These are phyloP conservation scores for Plantago coronopus DNA, from an alignment of 305 asterid genomes.

Conservation along the genomic window DNA sequence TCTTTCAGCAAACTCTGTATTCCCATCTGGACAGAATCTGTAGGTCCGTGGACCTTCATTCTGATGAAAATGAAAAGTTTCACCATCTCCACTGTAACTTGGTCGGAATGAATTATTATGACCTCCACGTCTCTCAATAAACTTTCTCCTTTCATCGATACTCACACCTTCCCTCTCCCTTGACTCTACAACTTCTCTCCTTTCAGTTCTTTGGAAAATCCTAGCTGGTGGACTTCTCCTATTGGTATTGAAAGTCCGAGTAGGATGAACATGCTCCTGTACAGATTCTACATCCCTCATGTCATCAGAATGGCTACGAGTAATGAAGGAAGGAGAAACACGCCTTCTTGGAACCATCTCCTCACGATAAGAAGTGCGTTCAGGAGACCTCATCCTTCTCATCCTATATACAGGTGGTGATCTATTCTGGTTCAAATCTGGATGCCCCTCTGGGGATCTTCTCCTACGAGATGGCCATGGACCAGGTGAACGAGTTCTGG, in stretches of 20 bases:
- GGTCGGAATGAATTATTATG: conserved; percentile 50
- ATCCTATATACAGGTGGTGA: conserved; percentile 54
- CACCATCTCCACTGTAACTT: conserved; percentile 41
- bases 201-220: conserved; percentile 37
- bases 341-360: conserved; percentile 66
- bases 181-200: conserved; percentile 60
- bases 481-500: conserved; percentile 66
- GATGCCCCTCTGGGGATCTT: conserved; percentile 58
- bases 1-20: conserved; percentile 60
- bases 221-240: conserved; percentile 54
- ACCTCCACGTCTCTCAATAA: conserved; percentile 51
- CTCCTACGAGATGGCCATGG: conserved; percentile 70
- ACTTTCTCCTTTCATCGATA: conserved; percentile 61
- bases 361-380: conserved; percentile 61
- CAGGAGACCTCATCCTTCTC: conserved; percentile 77
- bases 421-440: conserved; percentile 49
- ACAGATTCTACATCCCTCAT: conserved; percentile 52
- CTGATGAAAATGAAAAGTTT: conserved; percentile 45
- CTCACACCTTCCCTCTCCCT: conserved; percentile 52
- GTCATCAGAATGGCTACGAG: conserved; percentile 41
- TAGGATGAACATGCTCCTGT: conserved; percentile 45
- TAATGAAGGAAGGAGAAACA: conserved; percentile 54
- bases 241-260: conserved; percentile 42
- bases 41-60: conserved; percentile 57
- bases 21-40: conserved; percentile 58